Base-by-base conservation (phyloP, 1,284 basidiomycete species). In the Melampsora americana region DNA sequence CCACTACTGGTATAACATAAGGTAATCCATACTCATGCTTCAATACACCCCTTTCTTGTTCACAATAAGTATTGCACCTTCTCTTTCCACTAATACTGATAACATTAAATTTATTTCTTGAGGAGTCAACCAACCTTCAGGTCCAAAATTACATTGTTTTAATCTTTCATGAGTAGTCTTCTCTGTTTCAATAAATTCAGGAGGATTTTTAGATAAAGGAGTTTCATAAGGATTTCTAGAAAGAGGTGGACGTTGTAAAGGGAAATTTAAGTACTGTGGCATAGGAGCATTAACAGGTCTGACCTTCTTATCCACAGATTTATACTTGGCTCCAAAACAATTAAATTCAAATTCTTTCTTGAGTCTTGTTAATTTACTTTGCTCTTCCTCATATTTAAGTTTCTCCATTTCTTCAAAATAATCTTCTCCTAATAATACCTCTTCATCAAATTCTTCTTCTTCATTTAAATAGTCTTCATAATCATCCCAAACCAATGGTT, bases 291-390 rank as follows among this genome's bases (percentile, higher is more conserved):
- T 72, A 26, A 64, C 60, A 7, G 59, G 59, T 32, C 32, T 64
- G 16, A 72, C 44, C 44, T 72, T 72, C 30, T 46, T 50, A 16
- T 20, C 20, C 18, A 73, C 71, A 7, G 71, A 48, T 53, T 73
- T 73, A 39, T 66, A 73, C 26, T 73, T 73, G 2, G 62, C 23
- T 7, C 28, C 61, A 20, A 64, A 61, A 42, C 35, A 30, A n/a
- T 44, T 12, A 14, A 48, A 28, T 14, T 16, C 23, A 7, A 32
- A 56, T 30, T 46, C 35, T 26, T 4, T 53, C 18, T 20, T 20
- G 4, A 20, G 2, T 53, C 23, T 18, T 23, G 16, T 18, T 53
- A 16, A 53, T 16, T 16, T 53, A 53, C 16, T 53, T 53, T 53
- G 50, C 23, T 53, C 50, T 35, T 35, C 50, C 23, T 53, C 50